Percentiles rank a stretch among this genome's conserved stretches.
Conservation (phyloP, 106 monocot genomes). For the Acanthochlamys bracteata region DNA sequence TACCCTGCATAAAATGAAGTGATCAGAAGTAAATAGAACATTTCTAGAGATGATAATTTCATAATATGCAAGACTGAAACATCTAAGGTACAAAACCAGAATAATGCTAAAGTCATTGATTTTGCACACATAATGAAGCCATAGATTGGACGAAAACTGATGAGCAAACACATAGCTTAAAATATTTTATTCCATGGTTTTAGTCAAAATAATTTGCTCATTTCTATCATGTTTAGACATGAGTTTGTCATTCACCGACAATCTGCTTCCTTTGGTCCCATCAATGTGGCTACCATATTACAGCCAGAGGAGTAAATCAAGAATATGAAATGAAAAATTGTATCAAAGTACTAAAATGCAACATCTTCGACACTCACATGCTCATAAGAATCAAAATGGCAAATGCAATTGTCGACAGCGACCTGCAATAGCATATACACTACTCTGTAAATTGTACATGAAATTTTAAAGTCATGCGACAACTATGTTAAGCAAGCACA, state of each 20-base stretch:
- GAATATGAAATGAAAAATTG: background rate
- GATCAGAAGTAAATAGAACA: background rate
- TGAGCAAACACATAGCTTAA: background rate
- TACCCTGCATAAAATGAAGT: conserved; percentile 43
- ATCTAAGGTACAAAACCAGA: background rate
- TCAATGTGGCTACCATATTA: background rate
- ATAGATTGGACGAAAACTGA: background rate
- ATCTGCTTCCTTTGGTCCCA: too few species aligned
- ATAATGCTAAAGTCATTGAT: background rate
- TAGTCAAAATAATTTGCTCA: too few species aligned
- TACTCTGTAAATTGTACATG: background rate
- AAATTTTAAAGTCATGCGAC: too few species aligned
- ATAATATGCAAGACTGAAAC: background rate
- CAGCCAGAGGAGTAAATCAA: background rate
- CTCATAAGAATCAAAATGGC: background rate
- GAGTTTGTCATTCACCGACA: too few species aligned
- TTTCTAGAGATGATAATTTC: background rate
- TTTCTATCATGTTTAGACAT: too few species aligned
- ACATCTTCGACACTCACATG: background rate
- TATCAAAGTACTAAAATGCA: background rate
- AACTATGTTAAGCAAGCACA: too few species aligned
- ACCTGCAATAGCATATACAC: background rate
- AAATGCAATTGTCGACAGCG: background rate
- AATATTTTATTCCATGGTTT: background rate
- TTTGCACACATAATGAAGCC: background rate